Evolutionary conservation across 2,329 filamentous ascomycete genomes (phyloP).

Genomic region (Verticillium dahliae): DNA sequence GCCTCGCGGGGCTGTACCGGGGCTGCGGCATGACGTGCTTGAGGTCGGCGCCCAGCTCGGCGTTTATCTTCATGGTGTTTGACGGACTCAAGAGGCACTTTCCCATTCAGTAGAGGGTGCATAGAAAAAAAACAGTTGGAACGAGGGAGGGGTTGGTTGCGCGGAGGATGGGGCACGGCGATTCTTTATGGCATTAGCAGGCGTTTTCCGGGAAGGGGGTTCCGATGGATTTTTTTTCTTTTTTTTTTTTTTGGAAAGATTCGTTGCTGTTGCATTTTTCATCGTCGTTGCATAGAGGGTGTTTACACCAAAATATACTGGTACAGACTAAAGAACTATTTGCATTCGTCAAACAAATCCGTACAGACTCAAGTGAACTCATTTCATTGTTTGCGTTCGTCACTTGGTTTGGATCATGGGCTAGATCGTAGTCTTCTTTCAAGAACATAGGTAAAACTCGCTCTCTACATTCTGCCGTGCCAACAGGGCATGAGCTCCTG

Average conservation of each 20-base stretch:
- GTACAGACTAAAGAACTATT: not conserved
- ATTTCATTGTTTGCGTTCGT: no score
- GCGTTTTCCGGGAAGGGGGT: not conserved
- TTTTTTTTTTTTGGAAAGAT: not conserved
- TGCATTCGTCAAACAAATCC: no score
- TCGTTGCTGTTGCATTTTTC: not conserved
- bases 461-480: not conserved
- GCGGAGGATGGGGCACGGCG: not conserved
- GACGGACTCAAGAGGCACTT: constrained; percentile 74
- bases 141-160: not conserved
- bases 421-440: no score
- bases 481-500: not conserved
- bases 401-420: no score
- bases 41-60: constrained; percentile 88
- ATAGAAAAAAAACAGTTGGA: no score
- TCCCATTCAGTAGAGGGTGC: constrained; percentile 30
- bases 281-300: not conserved
- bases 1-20: constrained; percentile 79
- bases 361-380: no score
- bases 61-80: constrained; percentile 94
- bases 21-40: constrained; percentile 91
- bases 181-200: not conserved
- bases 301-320: no score
- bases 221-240: not conserved
- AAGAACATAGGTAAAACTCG: no score